Evolutionary conservation across 2,329 filamentous ascomycete species (phyloP).

Genomic region (Penicillium glabrum): DNA sequence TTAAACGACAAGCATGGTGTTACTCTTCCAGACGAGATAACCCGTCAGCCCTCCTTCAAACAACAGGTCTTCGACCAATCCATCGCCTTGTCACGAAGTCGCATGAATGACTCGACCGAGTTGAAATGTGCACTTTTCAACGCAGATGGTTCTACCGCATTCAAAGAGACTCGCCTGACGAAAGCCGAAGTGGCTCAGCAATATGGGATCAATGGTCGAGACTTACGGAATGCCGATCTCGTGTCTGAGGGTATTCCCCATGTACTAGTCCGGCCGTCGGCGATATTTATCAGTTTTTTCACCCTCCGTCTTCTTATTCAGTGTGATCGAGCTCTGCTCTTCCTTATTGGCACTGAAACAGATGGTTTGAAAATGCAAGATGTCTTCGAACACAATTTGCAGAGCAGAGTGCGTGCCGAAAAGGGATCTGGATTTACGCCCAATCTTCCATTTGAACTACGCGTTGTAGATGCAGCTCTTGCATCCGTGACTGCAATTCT

Average conservation of each 20-base stretch:
- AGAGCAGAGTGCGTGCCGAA: constrained; percentile 21
- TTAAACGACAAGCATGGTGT: background rate
- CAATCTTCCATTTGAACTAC: constrained; percentile 34
- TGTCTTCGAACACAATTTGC: constrained; percentile 29
- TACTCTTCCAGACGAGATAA: background rate
- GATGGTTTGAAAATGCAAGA: constrained; percentile 16
- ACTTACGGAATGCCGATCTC: constrained; percentile 36
- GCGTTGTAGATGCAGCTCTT: constrained; percentile 36
- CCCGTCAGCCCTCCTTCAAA: background rate
- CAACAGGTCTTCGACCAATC: constrained; percentile 11
- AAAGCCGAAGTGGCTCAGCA: constrained; percentile 19
- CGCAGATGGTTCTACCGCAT: background rate
- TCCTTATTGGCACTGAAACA: constrained; percentile 21
- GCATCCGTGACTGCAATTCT: constrained; percentile 34
- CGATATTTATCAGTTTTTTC: constrained; percentile 38
- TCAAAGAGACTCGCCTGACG: constrained; percentile 3
- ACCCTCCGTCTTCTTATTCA: constrained; percentile 37
- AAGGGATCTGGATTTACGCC: constrained; percentile 16
- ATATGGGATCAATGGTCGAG: constrained; percentile 28
- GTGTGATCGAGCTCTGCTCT: constrained; percentile 30
- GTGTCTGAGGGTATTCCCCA: constrained; percentile 35
- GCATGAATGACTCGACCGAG: constrained; percentile 13
- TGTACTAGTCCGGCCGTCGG: constrained; percentile 32
- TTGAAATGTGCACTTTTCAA: constrained; percentile 10
- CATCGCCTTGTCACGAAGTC: constrained; percentile 9